Conservation (phyloP, 73 alveolate genomes). For the Chromera velia region DNA sequence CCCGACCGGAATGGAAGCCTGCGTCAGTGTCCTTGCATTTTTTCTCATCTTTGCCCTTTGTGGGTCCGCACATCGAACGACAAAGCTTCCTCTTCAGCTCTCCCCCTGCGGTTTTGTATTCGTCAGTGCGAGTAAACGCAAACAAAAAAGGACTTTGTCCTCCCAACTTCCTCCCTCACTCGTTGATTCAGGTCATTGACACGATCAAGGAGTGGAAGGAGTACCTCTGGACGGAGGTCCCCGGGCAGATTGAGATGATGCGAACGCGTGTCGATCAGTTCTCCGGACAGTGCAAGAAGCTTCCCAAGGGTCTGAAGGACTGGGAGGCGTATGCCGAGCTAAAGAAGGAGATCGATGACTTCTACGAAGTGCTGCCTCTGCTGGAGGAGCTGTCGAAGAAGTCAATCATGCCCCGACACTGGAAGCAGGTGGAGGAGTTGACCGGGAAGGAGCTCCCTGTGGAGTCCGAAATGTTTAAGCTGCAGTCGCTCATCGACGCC, state of each 20-base stretch:
- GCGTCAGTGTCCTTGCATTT: too few relatives aligned
- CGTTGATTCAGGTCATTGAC: conserved; percentile 67
- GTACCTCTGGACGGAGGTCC: conserved; percentile 82
- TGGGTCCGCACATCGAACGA: too few relatives aligned
- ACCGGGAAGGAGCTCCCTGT: conserved; percentile 55
- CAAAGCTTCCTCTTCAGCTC: too few relatives aligned
- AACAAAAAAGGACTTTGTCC: too few relatives aligned
- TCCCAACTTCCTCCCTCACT: too few relatives aligned
- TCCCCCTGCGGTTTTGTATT: too few relatives aligned
- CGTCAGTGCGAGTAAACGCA: too few relatives aligned
- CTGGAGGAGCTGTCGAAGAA: conserved; percentile 78
- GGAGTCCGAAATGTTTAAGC: conserved; percentile 58
- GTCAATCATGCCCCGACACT: conserved; percentile 82
- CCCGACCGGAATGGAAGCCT: too few relatives aligned
- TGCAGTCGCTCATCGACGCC: conserved; percentile 64
- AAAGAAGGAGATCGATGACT: conserved; percentile 78
- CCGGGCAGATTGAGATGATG: conserved; percentile 73
- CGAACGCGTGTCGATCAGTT: conserved; percentile 61
- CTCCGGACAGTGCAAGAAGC: conserved; percentile 74
- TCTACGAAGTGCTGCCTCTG: conserved; percentile 79
- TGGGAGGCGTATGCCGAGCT: conserved; percentile 95
- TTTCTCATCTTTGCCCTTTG: too few relatives aligned
- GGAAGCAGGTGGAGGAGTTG: conserved; percentile 79
- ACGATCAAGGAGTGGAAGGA: conserved; percentile 83
- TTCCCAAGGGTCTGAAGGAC: conserved; percentile 84